Base-by-base conservation (phyloP, 2,329 filamentous ascomycete species). In the Cylindrodendrum hubeiense region DNA sequence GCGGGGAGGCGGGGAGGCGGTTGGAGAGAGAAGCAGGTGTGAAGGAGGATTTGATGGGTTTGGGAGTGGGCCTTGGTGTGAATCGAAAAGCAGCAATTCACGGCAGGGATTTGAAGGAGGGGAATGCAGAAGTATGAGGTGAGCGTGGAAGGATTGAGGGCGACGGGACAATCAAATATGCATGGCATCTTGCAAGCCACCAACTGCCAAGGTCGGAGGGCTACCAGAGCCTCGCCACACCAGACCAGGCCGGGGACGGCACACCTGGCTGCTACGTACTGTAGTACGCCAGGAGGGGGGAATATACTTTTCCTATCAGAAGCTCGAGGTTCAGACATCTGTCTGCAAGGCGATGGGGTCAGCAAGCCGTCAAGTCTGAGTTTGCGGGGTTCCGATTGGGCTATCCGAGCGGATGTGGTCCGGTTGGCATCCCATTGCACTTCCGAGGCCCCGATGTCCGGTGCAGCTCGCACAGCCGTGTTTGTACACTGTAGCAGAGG, bases 301-400 rank as follows among this genome's bases (percentile, higher is more conserved):
- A 73, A 71, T 74, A 74, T 30, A 74, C 71, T 74, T 74, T 74
- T 47, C 39, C 41, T 59, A 65, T 63, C 64, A 49, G 65, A 62
- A 60, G 63, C 61, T 43, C 69, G 62, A 67, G 39, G 58, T 72
- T 64, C 57, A 46, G 37, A 53, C 24, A 43, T 51, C 41, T 59
- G 47, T 60, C 54, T 37, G 34, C 54, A 43, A 44, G 54, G 44
- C 22, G 30, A 39, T 41, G 50, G 50, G 50, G 47, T 15, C 24
- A 19, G 44, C 22, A 28, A 41, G 22, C 30, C 49, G 8, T 24
- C 19, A 13, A 37, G 13, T n/a, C 28, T 57, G 22, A 46, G 39
- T 49, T 49, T 17, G 33, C 13, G 43, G 26, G 33, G 17, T 39
- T 49, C 17, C 30, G 47, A 53, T 53, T 53, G 50, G 50, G 50